These are phyloP conservation scores for Geranium brycei DNA, from an alignment of 345 rosid genomes.

Conservation along the genomic window DNA sequence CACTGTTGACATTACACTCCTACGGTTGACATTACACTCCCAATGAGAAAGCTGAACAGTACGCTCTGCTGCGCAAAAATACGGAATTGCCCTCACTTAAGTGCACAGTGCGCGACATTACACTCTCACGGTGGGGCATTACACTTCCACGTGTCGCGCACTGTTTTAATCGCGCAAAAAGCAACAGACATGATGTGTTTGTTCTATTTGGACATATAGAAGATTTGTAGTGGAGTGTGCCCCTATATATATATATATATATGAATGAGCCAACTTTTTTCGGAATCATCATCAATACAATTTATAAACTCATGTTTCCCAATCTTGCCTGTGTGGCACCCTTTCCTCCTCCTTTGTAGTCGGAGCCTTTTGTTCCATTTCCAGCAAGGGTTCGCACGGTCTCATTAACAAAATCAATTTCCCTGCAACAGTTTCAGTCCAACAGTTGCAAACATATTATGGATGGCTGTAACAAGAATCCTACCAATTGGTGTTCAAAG, in stretches of 20 bases:
- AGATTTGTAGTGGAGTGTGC: too few species aligned
- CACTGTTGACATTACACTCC: too few species aligned
- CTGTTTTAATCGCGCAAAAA: too few species aligned
- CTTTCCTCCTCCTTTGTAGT: constrained; percentile 65
- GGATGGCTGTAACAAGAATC: neutral
- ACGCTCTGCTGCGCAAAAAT: too few species aligned
- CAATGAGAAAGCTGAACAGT: too few species aligned
- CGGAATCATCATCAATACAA: constrained; percentile 9
- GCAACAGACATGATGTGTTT: too few species aligned
- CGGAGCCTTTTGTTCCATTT: constrained; percentile 89
- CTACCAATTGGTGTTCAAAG: neutral
- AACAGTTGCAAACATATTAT: constrained; percentile 2
- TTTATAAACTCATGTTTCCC: constrained; percentile 2
- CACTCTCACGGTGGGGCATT: too few species aligned
- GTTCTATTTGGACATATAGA: too few species aligned
- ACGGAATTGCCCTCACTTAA: too few species aligned
- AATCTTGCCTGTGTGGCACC: constrained; percentile 61
- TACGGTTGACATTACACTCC: too few species aligned
- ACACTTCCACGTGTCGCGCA: too few species aligned
- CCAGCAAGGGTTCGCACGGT: constrained; percentile 76
- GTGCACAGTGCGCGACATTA: too few species aligned
- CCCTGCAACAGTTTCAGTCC: constrained; percentile 31
- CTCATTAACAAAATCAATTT: constrained; percentile 77
- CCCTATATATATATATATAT: neutral
- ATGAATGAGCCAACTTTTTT: neutral